Evolutionary conservation across 306 rosid species (phyloP).

Genomic region (Oxytropis ochrocephala): DNA sequence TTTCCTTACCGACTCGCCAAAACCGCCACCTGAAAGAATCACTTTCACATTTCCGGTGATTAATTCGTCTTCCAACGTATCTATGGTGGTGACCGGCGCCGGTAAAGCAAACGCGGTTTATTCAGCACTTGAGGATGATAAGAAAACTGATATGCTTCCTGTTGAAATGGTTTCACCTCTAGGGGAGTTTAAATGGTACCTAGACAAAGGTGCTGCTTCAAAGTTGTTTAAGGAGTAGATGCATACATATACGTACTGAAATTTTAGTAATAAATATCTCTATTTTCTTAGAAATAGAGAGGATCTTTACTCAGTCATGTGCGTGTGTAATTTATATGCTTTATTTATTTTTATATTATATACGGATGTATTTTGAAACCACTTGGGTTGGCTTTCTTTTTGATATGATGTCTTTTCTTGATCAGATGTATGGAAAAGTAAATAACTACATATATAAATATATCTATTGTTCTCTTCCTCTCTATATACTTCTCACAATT

Average conservation of each 20-base stretch:
- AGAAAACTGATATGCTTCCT: conserved; percentile 43
- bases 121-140: conserved; percentile 36
- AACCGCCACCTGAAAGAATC: conserved; percentile 72
- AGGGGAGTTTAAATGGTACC: conserved; percentile 66
- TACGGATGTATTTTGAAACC: background rate
- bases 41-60: conserved; percentile 68
- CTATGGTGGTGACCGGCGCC: conserved; percentile 62
- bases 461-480: too few species aligned
- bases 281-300: too few species aligned
- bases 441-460: background rate
- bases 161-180: conserved; percentile 54
- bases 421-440: background rate
- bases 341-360: background rate
- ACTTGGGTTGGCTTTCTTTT: background rate
- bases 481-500: too few species aligned
- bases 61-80: conserved; percentile 57
- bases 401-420: too few species aligned
- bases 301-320: too few species aligned
- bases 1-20: conserved; percentile 59
- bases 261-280: too few species aligned
- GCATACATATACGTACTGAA: background rate
- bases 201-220: conserved; percentile 75
- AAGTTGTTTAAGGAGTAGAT: conserved; percentile 37
- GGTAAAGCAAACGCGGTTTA: conserved; percentile 53
- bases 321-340: background rate